Base-by-base conservation (phyloP, 1,284 basidiomycete genomes). In the Singerocomus inundabilis region DNA sequence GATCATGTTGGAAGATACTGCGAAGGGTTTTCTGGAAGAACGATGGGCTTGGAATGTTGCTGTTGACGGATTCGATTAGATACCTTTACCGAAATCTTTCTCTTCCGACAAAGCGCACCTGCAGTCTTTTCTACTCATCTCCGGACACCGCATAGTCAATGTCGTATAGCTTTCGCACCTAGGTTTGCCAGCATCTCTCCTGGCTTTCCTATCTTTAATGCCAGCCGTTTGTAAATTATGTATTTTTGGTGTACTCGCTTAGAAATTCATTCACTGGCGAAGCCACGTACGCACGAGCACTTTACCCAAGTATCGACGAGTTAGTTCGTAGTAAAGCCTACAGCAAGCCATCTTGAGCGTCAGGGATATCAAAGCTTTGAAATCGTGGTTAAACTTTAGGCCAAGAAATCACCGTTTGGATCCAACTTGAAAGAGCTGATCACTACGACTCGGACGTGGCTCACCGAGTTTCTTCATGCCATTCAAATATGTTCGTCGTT, bases 1-100 rank as follows among this genome's bases (percentile, higher is more conserved):
- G 66, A 96, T 98, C 59, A 78, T 99, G 58, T 75, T 99, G 31
- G 91, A 97, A 58, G 96, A 99, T 69, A 98, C 96, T 1, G 87
- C 94, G 1, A 82, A 80, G 55, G 96, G 95, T 2, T 96, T 93
- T 73, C 73, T 88, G 41, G 95, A 98, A 54, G 91, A 85, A 16
- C 74, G 94, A 57, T 88, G 90, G 91, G 74, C 59, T 59, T 91
- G 83, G 88, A 90, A 90, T 61, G 72, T 73, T 9, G 21, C 68
- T 7, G 80, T 89, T 12, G 83, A 84, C 8, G 86, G 85, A 34
- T 86, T 87, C 52, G 73, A 76, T 43, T 64, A 57, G 53, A 68
- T 61, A 50, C 52, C 46, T 25, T 36, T 41, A 25, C n/a, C 18
- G 15, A 40, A 43, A 37, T 25, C 25, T n/a, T 15, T 28, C 5